Evolutionary conservation across 495 filamentous ascomycete genomes (phyloP), one percentile per base, ranked within the genome.

Genomic region (Podospora comata): DNA sequence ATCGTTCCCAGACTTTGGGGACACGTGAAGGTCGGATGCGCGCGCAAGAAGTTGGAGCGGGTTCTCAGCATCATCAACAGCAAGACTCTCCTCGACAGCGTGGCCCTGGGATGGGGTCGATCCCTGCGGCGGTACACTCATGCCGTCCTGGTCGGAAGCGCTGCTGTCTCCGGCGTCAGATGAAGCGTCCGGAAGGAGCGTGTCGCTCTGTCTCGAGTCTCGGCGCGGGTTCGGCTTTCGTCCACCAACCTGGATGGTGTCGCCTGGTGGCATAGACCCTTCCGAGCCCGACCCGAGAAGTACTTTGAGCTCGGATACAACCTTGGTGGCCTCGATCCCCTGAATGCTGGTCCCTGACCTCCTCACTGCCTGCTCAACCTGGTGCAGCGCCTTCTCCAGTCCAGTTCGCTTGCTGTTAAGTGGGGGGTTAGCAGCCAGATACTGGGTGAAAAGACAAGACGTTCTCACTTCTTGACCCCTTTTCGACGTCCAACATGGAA

Each of bases 401-500:
- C 90, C 90, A 44, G 86, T 90, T 28, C 89, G 87, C 75, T 92
- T 92, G 74, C 89, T 91, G 69, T 11, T 11, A 64, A 23, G 6
- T 54, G n/a, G 15, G 5, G 15, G 44, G 70, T 68, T 56, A 70
- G 65, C 64, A 28, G 44, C 23, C 26, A 55, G 3, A 39, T 16
- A n/a, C 61, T 54, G 62, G 66, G 23, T 15, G 48, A 62, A 27
- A 23, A 66, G 26, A n/a, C 30, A 61, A 65, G 26, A n/a, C 27
- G 57, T 48, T 76, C 85, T 80, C 75, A 88, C 89, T 92, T 92
- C 73, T 91, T 90, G 57, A 91, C 88, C 3, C 90, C 90, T 74
- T 91, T 91, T 67, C 90, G 88, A 66, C 90, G 80, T 9, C 90
- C 90, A 11, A 91, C 82, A 61, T 89, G 88, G 75, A 91, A 89